Percentiles rank a stretch among this genome's conserved stretches.
Conservation (phyloP, 306 rosid species). For the Begonia fuchsioides region DNA sequence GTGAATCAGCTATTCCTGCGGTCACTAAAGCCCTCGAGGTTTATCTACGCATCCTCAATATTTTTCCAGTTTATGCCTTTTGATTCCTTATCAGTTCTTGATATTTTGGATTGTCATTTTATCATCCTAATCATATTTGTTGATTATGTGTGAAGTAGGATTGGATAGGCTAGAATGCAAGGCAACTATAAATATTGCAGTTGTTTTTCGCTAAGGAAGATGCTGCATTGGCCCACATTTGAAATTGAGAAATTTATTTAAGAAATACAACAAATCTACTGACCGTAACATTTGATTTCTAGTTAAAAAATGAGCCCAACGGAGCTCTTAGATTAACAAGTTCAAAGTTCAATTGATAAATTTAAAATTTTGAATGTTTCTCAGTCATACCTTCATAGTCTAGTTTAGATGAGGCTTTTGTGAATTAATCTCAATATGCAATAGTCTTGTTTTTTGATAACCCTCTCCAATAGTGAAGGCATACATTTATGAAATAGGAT, state of each 20-base stretch:
- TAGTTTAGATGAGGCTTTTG: background rate
- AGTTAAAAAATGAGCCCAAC: too few relatives aligned
- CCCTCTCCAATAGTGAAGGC: too few relatives aligned
- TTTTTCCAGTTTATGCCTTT: background rate
- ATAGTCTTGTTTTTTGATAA: too few relatives aligned
- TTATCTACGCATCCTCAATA: background rate
- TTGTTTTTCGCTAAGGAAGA: background rate
- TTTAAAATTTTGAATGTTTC: too few relatives aligned
- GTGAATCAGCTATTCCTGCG: slow-evolving; percentile 44
- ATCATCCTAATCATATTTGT: background rate
- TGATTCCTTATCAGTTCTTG: background rate
- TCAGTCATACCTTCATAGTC: background rate
- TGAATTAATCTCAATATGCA: background rate
- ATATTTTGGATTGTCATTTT: background rate
- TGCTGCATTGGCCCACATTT: too few relatives aligned
- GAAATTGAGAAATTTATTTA: too few relatives aligned
- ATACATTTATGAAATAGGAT: too few relatives aligned
- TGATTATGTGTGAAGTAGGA: too few relatives aligned
- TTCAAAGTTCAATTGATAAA: too few relatives aligned
- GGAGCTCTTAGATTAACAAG: too few relatives aligned
- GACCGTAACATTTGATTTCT: too few relatives aligned
- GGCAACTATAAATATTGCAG: background rate
- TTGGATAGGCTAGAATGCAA: background rate
- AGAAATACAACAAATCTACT: too few relatives aligned
- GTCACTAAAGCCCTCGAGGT: slow-evolving; percentile 62